Conservation (phyloP, 2,329 filamentous ascomycete genomes). For the Talaromyces sp. region DNA sequence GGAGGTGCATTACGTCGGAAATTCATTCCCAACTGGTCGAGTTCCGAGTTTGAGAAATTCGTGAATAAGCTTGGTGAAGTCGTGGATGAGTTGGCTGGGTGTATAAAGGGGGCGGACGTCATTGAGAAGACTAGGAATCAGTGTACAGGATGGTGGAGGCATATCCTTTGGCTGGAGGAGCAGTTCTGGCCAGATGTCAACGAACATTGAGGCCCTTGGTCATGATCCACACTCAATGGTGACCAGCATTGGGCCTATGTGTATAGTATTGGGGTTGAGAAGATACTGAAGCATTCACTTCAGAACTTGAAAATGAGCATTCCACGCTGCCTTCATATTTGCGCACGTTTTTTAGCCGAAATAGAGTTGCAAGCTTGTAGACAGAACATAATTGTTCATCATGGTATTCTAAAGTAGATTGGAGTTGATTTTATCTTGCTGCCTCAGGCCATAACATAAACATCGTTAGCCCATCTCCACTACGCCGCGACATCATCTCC, state of each 20-base stretch:
- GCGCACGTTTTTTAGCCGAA: neutral
- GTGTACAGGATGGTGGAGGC: slow-evolving; percentile 46
- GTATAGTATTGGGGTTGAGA: neutral
- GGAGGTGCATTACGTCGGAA: slow-evolving; percentile 59
- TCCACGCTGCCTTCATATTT: neutral
- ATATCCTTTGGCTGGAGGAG: slow-evolving; percentile 52
- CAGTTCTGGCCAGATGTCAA: slow-evolving; percentile 53
- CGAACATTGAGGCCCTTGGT: neutral
- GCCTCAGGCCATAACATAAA: slow-evolving; percentile 10
- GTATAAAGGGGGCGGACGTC: slow-evolving; percentile 34
- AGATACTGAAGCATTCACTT: neutral
- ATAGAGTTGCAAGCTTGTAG: neutral
- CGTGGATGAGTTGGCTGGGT: slow-evolving; percentile 50
- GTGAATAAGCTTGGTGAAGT: slow-evolving; percentile 52
- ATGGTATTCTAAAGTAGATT: neutral
- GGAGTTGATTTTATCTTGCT: neutral
- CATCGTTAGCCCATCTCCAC: neutral
- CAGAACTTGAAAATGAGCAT: neutral
- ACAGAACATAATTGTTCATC: neutral
- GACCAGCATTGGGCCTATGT: too few species aligned
- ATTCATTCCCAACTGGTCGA: slow-evolving; percentile 67
- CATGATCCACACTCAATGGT: too few species aligned
- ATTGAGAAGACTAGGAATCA: slow-evolving; percentile 38
- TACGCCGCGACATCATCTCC: slow-evolving; percentile 12
- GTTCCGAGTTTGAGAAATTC: slow-evolving; percentile 55